phyloP scores from a whole-genome alignment of 2,329 filamentous ascomycete genomes.

The Alternaria tenuissima region DNA sequence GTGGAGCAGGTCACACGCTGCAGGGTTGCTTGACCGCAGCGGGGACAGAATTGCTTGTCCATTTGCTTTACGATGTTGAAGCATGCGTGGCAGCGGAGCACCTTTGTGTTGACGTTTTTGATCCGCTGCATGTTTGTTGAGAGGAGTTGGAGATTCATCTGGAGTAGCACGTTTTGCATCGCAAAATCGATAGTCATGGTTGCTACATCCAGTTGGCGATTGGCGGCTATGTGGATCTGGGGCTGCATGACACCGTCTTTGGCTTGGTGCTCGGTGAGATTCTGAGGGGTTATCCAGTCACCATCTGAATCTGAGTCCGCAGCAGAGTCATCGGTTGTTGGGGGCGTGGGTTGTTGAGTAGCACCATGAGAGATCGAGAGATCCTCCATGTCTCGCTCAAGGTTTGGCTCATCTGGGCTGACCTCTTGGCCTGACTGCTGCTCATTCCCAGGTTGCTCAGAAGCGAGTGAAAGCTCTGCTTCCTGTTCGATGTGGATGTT shows the following conservation, averaged over 20 bases:
- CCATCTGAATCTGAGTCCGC: slow-evolving; percentile 45
- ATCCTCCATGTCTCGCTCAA: slow-evolving; percentile 31
- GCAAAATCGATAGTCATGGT: slow-evolving; percentile 94
- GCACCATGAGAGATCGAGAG: slow-evolving; percentile 28
- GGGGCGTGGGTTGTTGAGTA: slow-evolving; percentile 28
- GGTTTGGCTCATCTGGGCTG: slow-evolving; percentile 2
- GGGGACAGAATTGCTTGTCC: slow-evolving; percentile 88
- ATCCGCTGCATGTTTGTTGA: slow-evolving; percentile 82
- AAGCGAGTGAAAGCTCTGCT: neutral
- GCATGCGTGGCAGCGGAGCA: slow-evolving; percentile 82
- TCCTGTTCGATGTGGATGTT: slow-evolving; percentile 16
- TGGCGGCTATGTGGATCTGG: slow-evolving; percentile 56
- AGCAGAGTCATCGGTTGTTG: slow-evolving; percentile 24
- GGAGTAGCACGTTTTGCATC: slow-evolving; percentile 95
- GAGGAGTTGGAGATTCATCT: slow-evolving; percentile 92
- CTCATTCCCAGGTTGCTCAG: slow-evolving; percentile 3
- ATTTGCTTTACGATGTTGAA: slow-evolving; percentile 86
- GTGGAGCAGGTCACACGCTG: slow-evolving; percentile 87
- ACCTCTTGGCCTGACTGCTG: neutral
- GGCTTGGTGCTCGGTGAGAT: slow-evolving; percentile 84
- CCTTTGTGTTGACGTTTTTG: slow-evolving; percentile 83
- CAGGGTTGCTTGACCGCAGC: slow-evolving; percentile 87
- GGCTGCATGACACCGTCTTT: slow-evolving; percentile 60
- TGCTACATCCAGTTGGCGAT: slow-evolving; percentile 80
- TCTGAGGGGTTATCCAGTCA: slow-evolving; percentile 94